Evolutionary conservation across 2,329 filamentous ascomycete species (phyloP).

Genomic region (Xylaria sp.): DNA sequence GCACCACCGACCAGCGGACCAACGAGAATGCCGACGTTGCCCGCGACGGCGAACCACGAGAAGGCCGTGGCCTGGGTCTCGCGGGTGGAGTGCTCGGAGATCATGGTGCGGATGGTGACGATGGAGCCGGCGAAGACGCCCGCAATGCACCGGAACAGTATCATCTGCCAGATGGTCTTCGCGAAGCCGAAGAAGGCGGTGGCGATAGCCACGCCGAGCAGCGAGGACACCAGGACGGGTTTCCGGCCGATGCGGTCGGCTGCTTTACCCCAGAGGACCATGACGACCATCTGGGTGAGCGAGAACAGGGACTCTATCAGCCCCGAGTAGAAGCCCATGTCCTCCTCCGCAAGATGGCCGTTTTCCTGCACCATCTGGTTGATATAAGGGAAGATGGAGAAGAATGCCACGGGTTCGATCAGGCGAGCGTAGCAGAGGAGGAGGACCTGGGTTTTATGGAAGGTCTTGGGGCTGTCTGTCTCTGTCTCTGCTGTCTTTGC

Average conservation of each 20-base stretch:
- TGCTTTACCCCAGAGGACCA: constrained; percentile 77
- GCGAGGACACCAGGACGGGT: constrained; percentile 74
- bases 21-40: constrained; percentile 78
- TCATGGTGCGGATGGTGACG: constrained; percentile 81
- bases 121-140: constrained; percentile 80
- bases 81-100: constrained; percentile 76
- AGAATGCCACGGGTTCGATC: constrained; percentile 84
- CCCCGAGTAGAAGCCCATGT: constrained; percentile 83
- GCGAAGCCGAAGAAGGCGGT: constrained; percentile 77
- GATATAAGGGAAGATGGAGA: constrained; percentile 84
- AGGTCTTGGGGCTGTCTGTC: constrained; percentile 52
- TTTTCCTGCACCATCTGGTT: constrained; percentile 79
- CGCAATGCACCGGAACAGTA: constrained; percentile 75
- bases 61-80: constrained; percentile 79
- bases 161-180: constrained; percentile 76
- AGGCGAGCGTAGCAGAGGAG: constrained; percentile 78
- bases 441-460: constrained; percentile 74
- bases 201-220: constrained; percentile 70
- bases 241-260: constrained; percentile 78
- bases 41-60: constrained; percentile 79
- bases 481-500: neutral
- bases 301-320: constrained; percentile 81
- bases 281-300: constrained; percentile 79
- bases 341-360: constrained; percentile 68
- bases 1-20: constrained; percentile 77